These are phyloP conservation scores for Escallonia rubra DNA, from an alignment of 129 eudicot genomes.

Conservation along the genomic window DNA sequence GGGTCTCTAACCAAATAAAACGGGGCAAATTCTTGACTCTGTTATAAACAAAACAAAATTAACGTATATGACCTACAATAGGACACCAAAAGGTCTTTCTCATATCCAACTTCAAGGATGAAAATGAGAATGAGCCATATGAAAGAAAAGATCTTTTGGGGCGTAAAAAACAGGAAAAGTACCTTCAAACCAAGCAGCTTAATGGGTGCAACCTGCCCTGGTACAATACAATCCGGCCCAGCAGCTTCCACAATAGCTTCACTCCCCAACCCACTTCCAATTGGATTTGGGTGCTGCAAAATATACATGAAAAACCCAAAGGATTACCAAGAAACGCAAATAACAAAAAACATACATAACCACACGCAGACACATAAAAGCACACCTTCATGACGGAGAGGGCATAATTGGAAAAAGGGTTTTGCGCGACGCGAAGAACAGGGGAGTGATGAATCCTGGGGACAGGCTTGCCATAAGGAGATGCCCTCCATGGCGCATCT, in stretches of 20 bases:
- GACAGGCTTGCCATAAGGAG: constrained; percentile 42
- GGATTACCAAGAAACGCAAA: background rate
- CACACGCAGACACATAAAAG: background rate
- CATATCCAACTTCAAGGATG: background rate
- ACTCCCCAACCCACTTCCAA: constrained; percentile 74
- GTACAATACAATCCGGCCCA: constrained; percentile 96
- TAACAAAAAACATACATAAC: constrained; percentile 1
- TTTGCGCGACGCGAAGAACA: constrained; percentile 50
- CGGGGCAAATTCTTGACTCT: background rate
- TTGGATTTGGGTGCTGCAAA: constrained; percentile 82
- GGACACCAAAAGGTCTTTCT: background rate
- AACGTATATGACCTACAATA: too few species aligned
- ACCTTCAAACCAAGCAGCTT: constrained; percentile 88
- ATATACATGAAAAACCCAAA: constrained; percentile 12
- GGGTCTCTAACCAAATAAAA: background rate
- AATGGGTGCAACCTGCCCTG: constrained; percentile 72
- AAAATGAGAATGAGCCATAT: background rate
- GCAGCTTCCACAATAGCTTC: constrained; percentile 95
- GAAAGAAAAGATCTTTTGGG: background rate
- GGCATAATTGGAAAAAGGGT: constrained; percentile 56
- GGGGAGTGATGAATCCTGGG: constrained; percentile 84
- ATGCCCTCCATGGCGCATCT: constrained; percentile 86
- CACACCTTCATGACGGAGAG: constrained; percentile 70
- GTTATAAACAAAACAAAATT: background rate
- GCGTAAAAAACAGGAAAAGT: background rate